A percentile compares a stretch with the other conserved stretches of the same genome.
These are phyloP conservation scores for Curvularia spicifera DNA, from an alignment of 2,329 filamentous ascomycete species.

Conservation along the genomic window DNA sequence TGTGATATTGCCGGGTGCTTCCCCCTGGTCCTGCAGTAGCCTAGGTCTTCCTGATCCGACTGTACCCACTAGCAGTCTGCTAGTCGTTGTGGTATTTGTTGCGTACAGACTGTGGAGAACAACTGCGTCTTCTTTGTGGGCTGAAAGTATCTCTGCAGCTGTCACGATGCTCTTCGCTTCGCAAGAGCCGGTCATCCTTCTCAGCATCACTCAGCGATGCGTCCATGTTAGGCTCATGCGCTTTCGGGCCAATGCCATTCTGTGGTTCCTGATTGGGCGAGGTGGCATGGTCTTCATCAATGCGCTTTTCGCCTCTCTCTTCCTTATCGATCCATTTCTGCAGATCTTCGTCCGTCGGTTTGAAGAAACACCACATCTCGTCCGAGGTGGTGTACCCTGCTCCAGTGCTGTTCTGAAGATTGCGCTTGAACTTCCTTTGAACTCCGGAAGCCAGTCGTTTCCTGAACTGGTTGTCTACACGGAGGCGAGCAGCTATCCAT, in stretches of 20 bases:
- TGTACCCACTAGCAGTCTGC: not conserved
- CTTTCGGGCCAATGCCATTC: not conserved
- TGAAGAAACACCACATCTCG: constrained; percentile 63
- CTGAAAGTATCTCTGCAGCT: not conserved
- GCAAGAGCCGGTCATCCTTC: constrained; percentile 10
- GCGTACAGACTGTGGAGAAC: constrained; percentile 10
- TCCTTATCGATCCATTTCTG: constrained; percentile 34
- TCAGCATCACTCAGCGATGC: constrained; percentile 6
- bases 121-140: constrained; percentile 3
- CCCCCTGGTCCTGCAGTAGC: constrained; percentile 8
- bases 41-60: not conserved
- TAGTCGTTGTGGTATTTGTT: constrained; percentile 14
- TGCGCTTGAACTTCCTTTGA: constrained; percentile 45
- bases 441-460: constrained; percentile 57
- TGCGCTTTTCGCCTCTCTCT: constrained; percentile 27
- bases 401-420: constrained; percentile 47
- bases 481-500: constrained; percentile 64
- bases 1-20: constrained; percentile 18
- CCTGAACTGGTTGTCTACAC: constrained; percentile 64
- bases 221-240: constrained; percentile 3
- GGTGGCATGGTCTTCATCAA: constrained; percentile 25
- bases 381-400: constrained; percentile 48
- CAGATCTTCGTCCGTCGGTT: constrained; percentile 37
- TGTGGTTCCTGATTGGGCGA: constrained; percentile 1
- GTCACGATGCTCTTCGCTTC: constrained; percentile 2